Evolutionary conservation across 768 basidiomycete genomes (phyloP), one percentile per base, ranked within the genome.

Genomic region (Mycena haematopus): DNA sequence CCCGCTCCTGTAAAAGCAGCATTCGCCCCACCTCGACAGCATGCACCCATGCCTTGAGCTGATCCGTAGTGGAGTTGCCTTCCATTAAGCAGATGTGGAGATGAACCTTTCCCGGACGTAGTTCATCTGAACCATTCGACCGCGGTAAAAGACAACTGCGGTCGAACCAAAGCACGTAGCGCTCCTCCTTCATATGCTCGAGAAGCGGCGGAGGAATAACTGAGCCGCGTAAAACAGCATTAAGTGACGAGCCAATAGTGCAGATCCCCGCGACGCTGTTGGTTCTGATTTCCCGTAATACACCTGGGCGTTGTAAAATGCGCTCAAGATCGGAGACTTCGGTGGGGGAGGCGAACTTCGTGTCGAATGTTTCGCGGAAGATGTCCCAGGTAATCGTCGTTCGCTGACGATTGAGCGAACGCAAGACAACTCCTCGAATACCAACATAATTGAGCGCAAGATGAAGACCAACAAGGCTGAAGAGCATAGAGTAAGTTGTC

Each of bases 361-460:
- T 56, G 52, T 63, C 36, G 15, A 33, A 24, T 14, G 73, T 68
- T 52, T 61, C 62, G 40, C 77, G 67, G 68, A 79, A 86, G 1
- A 67, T 55, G 8, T 74, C 67, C 87, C 87, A 90, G 10, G 80
- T 78, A 42, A 88, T 77, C 25, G 73, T 75, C 0, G 84, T 74
- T 2, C 89, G 82, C 71, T 89, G 87, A 27, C 82, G 79, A 63
- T 89, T 90, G 25, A 89, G 76, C 1, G 85, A 77, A 29, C 83
- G 82, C 35, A 90, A 74, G 10, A 79, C 78, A 22, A 91, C 78
- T 0, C 82, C 83, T 11, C 83, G 81, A 15, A 91, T 85, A 14
- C 83, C 89, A 17, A 82, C 62, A 65, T 86, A 88, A 68, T 91
- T 90, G 47, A 85, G 76, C 17, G 73, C 56, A 9, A 90, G 77